These are phyloP conservation scores for Cladosporium austrohemisphaericum DNA, from an alignment of 2,329 filamentous ascomycete genomes.

Conservation along the genomic window DNA sequence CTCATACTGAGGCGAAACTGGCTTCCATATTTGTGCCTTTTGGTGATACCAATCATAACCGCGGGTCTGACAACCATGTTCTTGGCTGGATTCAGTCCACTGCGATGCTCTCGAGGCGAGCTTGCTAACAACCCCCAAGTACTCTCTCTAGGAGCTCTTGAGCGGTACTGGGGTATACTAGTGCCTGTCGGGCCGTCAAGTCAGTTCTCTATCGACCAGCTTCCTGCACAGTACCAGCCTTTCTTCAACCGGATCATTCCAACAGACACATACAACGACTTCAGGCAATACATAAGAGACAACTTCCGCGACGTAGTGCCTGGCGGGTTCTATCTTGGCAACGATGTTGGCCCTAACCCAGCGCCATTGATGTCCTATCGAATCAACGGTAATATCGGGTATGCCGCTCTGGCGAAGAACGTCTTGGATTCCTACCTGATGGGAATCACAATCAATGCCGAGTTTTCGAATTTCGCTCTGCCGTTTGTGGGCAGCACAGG, in stretches of 20 bases:
- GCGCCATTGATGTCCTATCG: slow-evolving; percentile 60
- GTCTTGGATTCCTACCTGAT: slow-evolving; percentile 74
- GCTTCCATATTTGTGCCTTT: slow-evolving; percentile 67
- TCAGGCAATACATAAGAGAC: slow-evolving; percentile 60
- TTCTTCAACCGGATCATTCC: slow-evolving; percentile 41
- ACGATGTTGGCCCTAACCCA: slow-evolving; percentile 50
- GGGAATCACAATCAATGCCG: slow-evolving; percentile 64
- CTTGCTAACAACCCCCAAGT: slow-evolving; percentile 22
- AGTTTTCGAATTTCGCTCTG: slow-evolving; percentile 68
- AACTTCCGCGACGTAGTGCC: slow-evolving; percentile 66
- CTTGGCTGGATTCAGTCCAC: slow-evolving; percentile 46
- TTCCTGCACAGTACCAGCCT: slow-evolving; percentile 8
- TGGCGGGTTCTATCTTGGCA: slow-evolving; percentile 66
- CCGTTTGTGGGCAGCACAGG: slow-evolving; percentile 65
- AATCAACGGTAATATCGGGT: slow-evolving; percentile 57
- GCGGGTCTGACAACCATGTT: slow-evolving; percentile 76
- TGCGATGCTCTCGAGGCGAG: slow-evolving; percentile 44
- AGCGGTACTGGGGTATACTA: slow-evolving; percentile 14
- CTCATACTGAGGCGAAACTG: slow-evolving; percentile 74
- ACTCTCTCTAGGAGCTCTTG: slow-evolving; percentile 20
- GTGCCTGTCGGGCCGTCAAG: slow-evolving; percentile 36
- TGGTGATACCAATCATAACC: slow-evolving; percentile 72
- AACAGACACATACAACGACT: slow-evolving; percentile 61
- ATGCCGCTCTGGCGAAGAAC: slow-evolving; percentile 76
- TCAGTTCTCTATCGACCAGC: slow-evolving; percentile 24